phyloP scores from a whole-genome alignment of 2,329 filamentous ascomycete species.

The Emergomyces orientalis region DNA sequence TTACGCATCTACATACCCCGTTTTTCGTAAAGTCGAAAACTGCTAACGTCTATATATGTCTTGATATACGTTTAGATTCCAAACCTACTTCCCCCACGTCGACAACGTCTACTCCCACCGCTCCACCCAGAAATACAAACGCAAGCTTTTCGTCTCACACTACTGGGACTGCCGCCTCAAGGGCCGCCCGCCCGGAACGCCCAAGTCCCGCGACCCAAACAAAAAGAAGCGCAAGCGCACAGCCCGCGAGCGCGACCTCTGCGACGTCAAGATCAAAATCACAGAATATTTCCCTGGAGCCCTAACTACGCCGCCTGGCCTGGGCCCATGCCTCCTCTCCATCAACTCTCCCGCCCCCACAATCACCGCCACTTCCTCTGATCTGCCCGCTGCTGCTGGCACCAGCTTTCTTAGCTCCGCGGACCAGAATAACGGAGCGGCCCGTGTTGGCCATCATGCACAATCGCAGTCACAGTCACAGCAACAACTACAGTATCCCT shows the following conservation, averaged over 20 bases:
- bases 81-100: slow-evolving; percentile 73
- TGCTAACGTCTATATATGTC: slow-evolving; percentile 1
- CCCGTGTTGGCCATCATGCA: slow-evolving; percentile 24
- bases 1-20: too few species aligned
- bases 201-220: slow-evolving; percentile 67
- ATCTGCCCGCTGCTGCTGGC: neutral
- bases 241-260: slow-evolving; percentile 67
- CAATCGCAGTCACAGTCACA: slow-evolving; percentile 11
- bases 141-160: slow-evolving; percentile 71
- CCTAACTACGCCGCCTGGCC: slow-evolving; percentile 22
- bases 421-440: slow-evolving; percentile 11
- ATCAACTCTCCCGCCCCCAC: slow-evolving; percentile 7
- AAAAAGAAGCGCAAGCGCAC: slow-evolving; percentile 74
- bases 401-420: neutral
- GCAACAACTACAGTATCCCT: slow-evolving; percentile 18
- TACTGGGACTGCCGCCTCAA: slow-evolving; percentile 81
- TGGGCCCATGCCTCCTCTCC: slow-evolving; percentile 22
- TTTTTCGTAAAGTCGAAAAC: too few species aligned
- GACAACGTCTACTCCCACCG: slow-evolving; percentile 80
- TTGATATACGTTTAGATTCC: slow-evolving; percentile 45
- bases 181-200: slow-evolving; percentile 66
- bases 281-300: slow-evolving; percentile 63
- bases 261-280: slow-evolving; percentile 79
- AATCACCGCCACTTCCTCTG: slow-evolving; percentile 10
- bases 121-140: slow-evolving; percentile 71